These are phyloP conservation scores for Coemansia sp. DNA, from an alignment of 192 early-diverging fungal species.

Conservation along the genomic window DNA sequence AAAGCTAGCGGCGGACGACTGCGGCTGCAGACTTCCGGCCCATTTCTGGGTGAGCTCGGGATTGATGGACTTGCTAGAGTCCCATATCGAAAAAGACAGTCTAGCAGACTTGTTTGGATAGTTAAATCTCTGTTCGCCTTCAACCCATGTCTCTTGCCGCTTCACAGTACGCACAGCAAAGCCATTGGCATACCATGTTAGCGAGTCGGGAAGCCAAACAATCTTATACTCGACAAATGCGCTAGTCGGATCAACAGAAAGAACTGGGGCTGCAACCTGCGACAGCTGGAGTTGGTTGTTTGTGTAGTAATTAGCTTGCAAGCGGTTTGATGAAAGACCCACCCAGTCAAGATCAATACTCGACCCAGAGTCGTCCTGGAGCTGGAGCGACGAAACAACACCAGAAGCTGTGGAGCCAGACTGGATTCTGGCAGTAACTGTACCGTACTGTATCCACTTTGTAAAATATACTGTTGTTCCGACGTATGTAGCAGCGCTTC, in stretches of 20 bases:
- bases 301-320: slow-evolving; percentile 62
- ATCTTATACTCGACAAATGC: slow-evolving; percentile 59
- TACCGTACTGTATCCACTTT: slow-evolving; percentile 60
- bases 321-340: slow-evolving; percentile 52
- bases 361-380: slow-evolving; percentile 54
- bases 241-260: slow-evolving; percentile 34
- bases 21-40: slow-evolving; percentile 47
- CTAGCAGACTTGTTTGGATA: slow-evolving; percentile 51
- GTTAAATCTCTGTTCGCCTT: slow-evolving; percentile 44
- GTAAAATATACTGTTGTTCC: slow-evolving; percentile 45
- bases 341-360: slow-evolving; percentile 66
- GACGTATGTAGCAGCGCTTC: slow-evolving; percentile 32
- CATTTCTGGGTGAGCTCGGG: slow-evolving; percentile 47
- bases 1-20: slow-evolving; percentile 42
- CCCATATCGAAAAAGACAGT: slow-evolving; percentile 63
- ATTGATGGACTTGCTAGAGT: slow-evolving; percentile 43
- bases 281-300: slow-evolving; percentile 43
- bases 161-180: slow-evolving; percentile 52
- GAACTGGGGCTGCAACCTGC: slow-evolving; percentile 15
- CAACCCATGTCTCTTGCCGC: slow-evolving; percentile 50
- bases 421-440: slow-evolving; percentile 54
- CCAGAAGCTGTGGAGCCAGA: slow-evolving; percentile 55
- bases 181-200: slow-evolving; percentile 58
- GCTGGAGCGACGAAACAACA: slow-evolving; percentile 60
- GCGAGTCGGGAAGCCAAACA: slow-evolving; percentile 60